Evolutionary conservation across 768 basidiomycete genomes (phyloP), one percentile per base, ranked within the genome.

Genomic region (Xanthoconium stramineum): DNA sequence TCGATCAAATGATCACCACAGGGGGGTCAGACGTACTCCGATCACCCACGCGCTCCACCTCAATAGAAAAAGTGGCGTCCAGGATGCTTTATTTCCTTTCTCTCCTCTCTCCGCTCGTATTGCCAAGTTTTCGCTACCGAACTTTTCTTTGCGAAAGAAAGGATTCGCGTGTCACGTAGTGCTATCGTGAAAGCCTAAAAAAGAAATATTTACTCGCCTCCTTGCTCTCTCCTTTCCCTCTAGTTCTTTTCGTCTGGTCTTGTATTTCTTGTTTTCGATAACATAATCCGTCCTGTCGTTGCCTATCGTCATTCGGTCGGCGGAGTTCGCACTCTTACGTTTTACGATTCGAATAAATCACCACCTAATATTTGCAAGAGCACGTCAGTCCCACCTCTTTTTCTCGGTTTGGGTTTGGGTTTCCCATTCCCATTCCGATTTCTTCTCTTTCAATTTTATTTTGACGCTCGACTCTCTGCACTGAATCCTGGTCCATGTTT

Each of bases 41-140:
- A 47, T 24, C 42, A 36, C 52, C 24, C 35, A 39, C 11, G 15
- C 33, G 24, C 36, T 63, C 49, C 40, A 29, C 59, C 38, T 55
- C 48, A 19, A 42, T 62, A 30, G 57, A 63, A 43, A 30, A 43
- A 30, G 42, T 28, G 46, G 40, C 30, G 15, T 33, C 55, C 13
- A 33, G 50, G 49, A 55, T 43, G 20, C 46, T 56, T 29, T 36
- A 19, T 30, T 40, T 42, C 35, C 24, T 10, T 29, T 20, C 4
- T 24, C 24, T 45, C 28, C 29, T 52, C 42, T 46, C 53, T 35
- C 45, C 8, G 29, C 36, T 33, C 47, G 43, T 43, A 30, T 24
- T 52, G 24, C 42, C 12, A 24, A 15, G 20, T 46, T 28, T 55
- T n/a, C 14, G 38, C 38, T n/a, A 19, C 50, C 33, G 17, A 47